Evolutionary conservation across 495 filamentous ascomycete species (phyloP), one percentile per base, ranked within the genome.

Genomic region (Aspergillus cavernicola): DNA sequence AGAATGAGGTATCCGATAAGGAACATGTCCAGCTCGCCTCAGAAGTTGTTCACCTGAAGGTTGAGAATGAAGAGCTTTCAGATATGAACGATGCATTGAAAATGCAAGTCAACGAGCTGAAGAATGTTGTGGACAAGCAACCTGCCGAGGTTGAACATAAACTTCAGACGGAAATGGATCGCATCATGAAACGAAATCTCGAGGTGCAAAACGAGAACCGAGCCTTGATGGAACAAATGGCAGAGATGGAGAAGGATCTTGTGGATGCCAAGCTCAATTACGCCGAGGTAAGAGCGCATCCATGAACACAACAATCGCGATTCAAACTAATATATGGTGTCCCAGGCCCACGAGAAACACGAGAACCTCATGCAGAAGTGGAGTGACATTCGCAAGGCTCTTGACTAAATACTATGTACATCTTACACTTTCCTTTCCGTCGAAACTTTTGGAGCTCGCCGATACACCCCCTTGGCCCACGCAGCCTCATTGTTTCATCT

Each of bases 191-290:
- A 66, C 83, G 91, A 49, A 97, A 97, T 63, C 78, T 86, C 23
- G 92, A 95, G 61, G 92, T 97, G 15, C 92, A 97, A 63, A 91
- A 95, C 44, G 91, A 96, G 75, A 97, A 97, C 59, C 80, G 87
- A 46, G 77, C 74, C 29, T 74, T 99, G 60, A 90, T 96, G 66
- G 95, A 96, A 69, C 85, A 89, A 63, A 83, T 95, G 80, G 81
- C 81, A 26, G 93, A 97, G 51, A 93, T 99, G 80, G 93, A 97
- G 77, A 91, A 92, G 70, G 84, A 86, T 61, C 71, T 99, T 40
- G 95, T 99, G 52, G 81, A 86, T 60, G 91, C 90, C 1, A 99
- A 99, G 80, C 89, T 99, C 90, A 79, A 81, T 59, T 88, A 88
- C 74, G 93, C 93, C 24, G 89, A 96, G 85, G 93, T 97, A 80